Conservation (phyloP, 2,329 filamentous ascomycete species). For the Didymosphaeria variabile region DNA sequence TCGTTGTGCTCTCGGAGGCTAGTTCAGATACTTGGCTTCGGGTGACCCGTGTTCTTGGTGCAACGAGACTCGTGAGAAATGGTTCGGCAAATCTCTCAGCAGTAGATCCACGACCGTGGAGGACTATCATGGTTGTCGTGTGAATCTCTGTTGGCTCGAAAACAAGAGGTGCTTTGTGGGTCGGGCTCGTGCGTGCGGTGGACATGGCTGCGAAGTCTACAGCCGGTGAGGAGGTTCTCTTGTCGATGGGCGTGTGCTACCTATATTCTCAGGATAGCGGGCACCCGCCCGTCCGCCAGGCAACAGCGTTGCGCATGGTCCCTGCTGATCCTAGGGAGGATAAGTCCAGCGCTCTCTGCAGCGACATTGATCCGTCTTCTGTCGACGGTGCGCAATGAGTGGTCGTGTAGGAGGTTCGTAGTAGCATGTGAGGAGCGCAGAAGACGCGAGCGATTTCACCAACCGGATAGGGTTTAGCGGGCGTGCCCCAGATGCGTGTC, state of each 20-base stretch:
- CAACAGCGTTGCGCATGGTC: background rate
- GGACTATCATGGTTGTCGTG: conserved; percentile 30
- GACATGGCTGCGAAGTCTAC: background rate
- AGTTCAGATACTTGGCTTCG: background rate
- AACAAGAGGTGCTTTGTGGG: conserved; percentile 14
- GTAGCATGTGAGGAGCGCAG: no score
- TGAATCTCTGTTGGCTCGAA: conserved; percentile 17
- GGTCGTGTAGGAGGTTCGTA: no score
- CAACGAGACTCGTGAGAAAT: conserved; percentile 22
- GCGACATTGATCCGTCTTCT: no score
- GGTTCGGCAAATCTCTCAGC: conserved; percentile 28
- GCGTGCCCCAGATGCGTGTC: no score
- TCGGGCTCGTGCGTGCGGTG: background rate
- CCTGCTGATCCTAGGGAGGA: background rate
- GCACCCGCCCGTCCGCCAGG: background rate
- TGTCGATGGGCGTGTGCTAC: no score
- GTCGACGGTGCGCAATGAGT: no score
- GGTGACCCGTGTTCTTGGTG: background rate
- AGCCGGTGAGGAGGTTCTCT: background rate
- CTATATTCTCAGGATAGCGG: background rate
- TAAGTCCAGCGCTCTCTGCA: no score
- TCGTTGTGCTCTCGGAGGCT: background rate
- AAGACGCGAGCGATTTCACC: no score
- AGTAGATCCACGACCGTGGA: conserved; percentile 31
- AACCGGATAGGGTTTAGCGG: no score